Base-by-base conservation (phyloP, 1,139 yeast species). In the Yamadazyma triangularis region DNA sequence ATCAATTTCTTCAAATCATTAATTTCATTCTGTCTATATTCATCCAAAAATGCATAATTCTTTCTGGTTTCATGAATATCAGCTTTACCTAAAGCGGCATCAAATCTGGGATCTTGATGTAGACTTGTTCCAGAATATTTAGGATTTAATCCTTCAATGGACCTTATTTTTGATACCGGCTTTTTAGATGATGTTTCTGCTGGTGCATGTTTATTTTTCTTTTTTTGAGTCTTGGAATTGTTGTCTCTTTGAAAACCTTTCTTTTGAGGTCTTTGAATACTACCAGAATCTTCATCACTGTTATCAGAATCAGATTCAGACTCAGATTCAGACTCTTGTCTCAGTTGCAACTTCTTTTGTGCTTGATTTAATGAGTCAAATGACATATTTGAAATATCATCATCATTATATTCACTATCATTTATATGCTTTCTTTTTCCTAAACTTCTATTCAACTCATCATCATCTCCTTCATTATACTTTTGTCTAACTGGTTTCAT, bases 61-160 rank as follows among this genome's bases (percentile, higher is more conserved):
- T 77, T 75, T 34, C 96, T 68, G 21, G 81, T 73, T 36, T 69
- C 68, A 21, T 65, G 61, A 35, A 76, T 59, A 50, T 88, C 91
- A 0, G 94, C 85, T 46, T 78, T 82, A 35, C 97, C 97, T 41
- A 79, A 77, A 0, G 95, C 88, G 1, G 93, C 74, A 56, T 89
- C 96, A 53, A 91, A 91, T 44, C 98, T 70, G 21, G 93, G 79
- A 60, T 91, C 98, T 31, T 77, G 70, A 50, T 83, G 77, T 23
- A 79, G 53, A 7, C 20, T 9, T 20, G 64, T 53, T 26, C 65
- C 53, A 12, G 57, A 48, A 28, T 62, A 60, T 42, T 62, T 63
- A 13, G 68, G 55, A 15, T 67, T 71, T 26, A 85, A 56, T 0
- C 95, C 95, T 0, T 89, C 91, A 13, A 87, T 79, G 21, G 78